Percentiles rank a stretch among this genome's conserved stretches.
Conservation (phyloP, 257 asterid genomes). For the Hygrophila difformis region DNA sequence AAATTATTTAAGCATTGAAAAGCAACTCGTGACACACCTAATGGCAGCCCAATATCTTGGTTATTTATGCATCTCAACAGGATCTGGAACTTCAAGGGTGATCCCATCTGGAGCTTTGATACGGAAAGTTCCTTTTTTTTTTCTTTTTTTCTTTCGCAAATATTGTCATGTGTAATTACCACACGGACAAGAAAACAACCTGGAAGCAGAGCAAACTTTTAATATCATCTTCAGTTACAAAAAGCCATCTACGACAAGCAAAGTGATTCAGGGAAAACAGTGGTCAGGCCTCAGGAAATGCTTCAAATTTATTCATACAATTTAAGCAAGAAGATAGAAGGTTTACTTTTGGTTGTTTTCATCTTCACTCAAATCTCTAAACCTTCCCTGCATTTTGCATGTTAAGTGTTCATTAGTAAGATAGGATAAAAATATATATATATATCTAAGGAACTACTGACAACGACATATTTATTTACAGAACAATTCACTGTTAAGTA, state of each 20-base stretch:
- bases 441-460: too few relatives aligned
- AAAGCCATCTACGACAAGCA: slow-evolving; percentile 74
- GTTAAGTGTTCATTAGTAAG: slow-evolving; percentile 20
- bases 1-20: too few relatives aligned
- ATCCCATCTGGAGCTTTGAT: slow-evolving; percentile 97
- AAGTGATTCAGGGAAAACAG: not conserved
- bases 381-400: slow-evolving; percentile 55
- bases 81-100: slow-evolving; percentile 91
- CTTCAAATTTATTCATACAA: slow-evolving; percentile 8
- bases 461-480: slow-evolving; percentile 6
- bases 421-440: slow-evolving; percentile 5
- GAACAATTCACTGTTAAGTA: not conserved
- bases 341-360: slow-evolving; percentile 49
- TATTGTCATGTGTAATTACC: slow-evolving; percentile 13
- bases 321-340: not conserved
- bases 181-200: slow-evolving; percentile 24
- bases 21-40: too few relatives aligned
- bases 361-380: slow-evolving; percentile 58
- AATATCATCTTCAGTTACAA: slow-evolving; percentile 84
- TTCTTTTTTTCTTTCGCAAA: too few relatives aligned
- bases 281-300: not conserved
- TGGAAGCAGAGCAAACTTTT: slow-evolving; percentile 77
- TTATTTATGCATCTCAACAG: slow-evolving; percentile 92
- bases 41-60: too few relatives aligned
- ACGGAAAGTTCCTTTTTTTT: slow-evolving; percentile 6